A percentile compares a stretch with the other conserved stretches of the same genome.
Evolutionary conservation across 257 asterid species (phyloP).

Genomic region (Ilex asprella): DNA sequence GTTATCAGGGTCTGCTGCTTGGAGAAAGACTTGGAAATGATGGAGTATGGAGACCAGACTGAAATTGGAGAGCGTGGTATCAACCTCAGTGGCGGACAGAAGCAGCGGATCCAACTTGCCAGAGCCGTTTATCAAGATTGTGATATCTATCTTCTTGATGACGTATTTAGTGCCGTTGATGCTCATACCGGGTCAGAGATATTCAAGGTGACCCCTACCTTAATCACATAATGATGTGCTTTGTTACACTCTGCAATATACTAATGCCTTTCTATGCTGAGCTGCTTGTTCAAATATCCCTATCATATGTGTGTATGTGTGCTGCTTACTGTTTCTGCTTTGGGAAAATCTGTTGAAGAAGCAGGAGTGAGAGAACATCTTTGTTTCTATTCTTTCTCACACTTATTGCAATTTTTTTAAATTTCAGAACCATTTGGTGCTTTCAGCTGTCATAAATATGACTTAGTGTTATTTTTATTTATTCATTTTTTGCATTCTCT

Average conservation of each 20-base stretch:
- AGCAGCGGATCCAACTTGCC: slow-evolving; percentile 93
- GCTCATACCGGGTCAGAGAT: slow-evolving; percentile 98
- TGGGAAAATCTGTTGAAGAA: no score
- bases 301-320: no score
- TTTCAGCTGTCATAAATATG: background rate
- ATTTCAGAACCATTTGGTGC: background rate
- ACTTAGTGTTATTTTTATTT: background rate
- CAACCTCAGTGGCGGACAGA: slow-evolving; percentile 97
- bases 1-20: slow-evolving; percentile 76
- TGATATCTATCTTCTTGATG: slow-evolving; percentile 86
- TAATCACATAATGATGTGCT: background rate
- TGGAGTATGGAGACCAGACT: slow-evolving; percentile 95
- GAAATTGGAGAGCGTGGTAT: slow-evolving; percentile 99
- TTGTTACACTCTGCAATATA: background rate
- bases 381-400: no score
- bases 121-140: slow-evolving; percentile 94
- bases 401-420: no score
- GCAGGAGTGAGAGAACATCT: no score
- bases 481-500: background rate
- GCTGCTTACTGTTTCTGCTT: no score
- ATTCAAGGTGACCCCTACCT: slow-evolving; percentile 53
- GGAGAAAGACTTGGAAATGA: slow-evolving; percentile 91
- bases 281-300: background rate
- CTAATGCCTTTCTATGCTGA: background rate
- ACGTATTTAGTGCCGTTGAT: slow-evolving; percentile 93